A percentile compares a stretch with the other conserved stretches of the same genome.
These are phyloP conservation scores for Diplocarpon rosae DNA, from an alignment of 2,329 filamentous ascomycete species.

Conservation along the genomic window DNA sequence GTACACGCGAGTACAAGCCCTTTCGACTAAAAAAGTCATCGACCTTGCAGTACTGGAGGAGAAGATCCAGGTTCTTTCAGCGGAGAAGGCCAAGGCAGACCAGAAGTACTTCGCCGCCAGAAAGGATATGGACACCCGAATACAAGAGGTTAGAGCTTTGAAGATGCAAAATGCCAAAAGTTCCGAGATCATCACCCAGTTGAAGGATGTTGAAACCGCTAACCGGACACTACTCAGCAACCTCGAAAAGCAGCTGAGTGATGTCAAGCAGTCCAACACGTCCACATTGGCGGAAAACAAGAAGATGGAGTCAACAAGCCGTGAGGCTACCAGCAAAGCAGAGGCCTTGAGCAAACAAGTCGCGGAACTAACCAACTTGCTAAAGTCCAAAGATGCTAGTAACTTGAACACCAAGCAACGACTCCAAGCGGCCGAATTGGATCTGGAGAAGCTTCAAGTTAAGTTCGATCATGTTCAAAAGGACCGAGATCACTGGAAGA, in stretches of 20 bases:
- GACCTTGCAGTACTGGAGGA: conserved; percentile 71
- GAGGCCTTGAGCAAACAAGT: conserved; percentile 70
- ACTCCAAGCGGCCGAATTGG: conserved; percentile 54
- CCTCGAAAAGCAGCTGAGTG: conserved; percentile 80
- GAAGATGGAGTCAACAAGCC: conserved; percentile 58
- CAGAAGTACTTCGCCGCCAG: conserved; percentile 96
- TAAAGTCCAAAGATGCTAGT: conserved; percentile 64
- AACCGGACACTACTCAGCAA: conserved; percentile 68
- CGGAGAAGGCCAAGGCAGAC: conserved; percentile 92
- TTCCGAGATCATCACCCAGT: conserved; percentile 81
- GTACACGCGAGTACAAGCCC: conserved; percentile 76
- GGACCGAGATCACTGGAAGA: conserved; percentile 76
- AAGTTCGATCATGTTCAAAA: conserved; percentile 70
- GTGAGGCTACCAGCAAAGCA: conserved; percentile 56
- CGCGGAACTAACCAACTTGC: conserved; percentile 59
- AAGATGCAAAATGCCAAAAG: conserved; percentile 79
- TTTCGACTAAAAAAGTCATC: conserved; percentile 78
- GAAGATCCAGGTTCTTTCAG: conserved; percentile 58
- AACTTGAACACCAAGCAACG: conserved; percentile 41
- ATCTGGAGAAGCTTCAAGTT: conserved; percentile 69
- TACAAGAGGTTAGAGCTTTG: conserved; percentile 67
- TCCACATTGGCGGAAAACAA: conserved; percentile 61
- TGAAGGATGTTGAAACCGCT: conserved; percentile 81
- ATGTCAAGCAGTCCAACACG: conserved; percentile 70
- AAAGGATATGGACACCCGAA: conserved; percentile 81